A percentile compares a stretch with the other conserved stretches of the same genome.
Evolutionary conservation across 2,329 filamentous ascomycete genomes (phyloP).

Genomic region (Trichothecium roseum): DNA sequence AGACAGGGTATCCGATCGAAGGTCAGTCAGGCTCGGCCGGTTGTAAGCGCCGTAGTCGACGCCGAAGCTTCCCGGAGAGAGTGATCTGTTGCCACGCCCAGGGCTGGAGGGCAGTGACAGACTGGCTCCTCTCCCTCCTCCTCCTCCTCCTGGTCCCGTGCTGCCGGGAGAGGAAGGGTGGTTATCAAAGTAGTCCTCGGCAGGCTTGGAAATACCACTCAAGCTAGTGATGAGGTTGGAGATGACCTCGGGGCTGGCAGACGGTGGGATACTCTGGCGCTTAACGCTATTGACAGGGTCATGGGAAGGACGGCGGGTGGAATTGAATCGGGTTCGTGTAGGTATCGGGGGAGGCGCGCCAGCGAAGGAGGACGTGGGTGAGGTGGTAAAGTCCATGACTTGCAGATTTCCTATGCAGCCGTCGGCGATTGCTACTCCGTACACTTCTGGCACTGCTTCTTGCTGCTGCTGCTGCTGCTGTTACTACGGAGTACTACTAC

Average conservation of each 20-base stretch:
- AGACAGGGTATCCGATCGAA: slow-evolving; percentile 31
- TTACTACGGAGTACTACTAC: background rate
- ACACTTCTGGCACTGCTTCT: too few relatives aligned
- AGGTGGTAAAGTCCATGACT: background rate
- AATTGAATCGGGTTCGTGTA: slow-evolving; percentile 2
- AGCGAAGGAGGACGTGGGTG: slow-evolving; percentile 1
- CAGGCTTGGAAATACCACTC: slow-evolving; percentile 56
- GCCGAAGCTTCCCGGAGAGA: slow-evolving; percentile 45
- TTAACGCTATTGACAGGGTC: slow-evolving; percentile 3
- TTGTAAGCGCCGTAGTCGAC: slow-evolving; percentile 63
- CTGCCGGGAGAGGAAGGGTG: slow-evolving; percentile 6
- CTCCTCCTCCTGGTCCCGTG: too few relatives aligned
- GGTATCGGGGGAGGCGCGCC: slow-evolving; percentile 3
- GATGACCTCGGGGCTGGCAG: slow-evolving; percentile 58
- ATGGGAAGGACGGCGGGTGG: slow-evolving; percentile 1
- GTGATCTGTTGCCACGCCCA: slow-evolving; percentile 5
- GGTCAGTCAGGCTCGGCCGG: slow-evolving; percentile 37
- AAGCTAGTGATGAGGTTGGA: slow-evolving; percentile 60
- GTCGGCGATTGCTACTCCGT: too few relatives aligned
- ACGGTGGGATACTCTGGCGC: slow-evolving; percentile 21
- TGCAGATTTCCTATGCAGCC: too few relatives aligned
- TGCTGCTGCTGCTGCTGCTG: slow-evolving; percentile 1
- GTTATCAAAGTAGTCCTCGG: slow-evolving; percentile 57
- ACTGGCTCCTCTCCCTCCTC: slow-evolving; percentile 8
- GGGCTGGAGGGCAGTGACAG: slow-evolving; percentile 28